Evolutionary conservation across 2,329 filamentous ascomycete species (phyloP).

Genomic region (Hyphodiscus sp.): DNA sequence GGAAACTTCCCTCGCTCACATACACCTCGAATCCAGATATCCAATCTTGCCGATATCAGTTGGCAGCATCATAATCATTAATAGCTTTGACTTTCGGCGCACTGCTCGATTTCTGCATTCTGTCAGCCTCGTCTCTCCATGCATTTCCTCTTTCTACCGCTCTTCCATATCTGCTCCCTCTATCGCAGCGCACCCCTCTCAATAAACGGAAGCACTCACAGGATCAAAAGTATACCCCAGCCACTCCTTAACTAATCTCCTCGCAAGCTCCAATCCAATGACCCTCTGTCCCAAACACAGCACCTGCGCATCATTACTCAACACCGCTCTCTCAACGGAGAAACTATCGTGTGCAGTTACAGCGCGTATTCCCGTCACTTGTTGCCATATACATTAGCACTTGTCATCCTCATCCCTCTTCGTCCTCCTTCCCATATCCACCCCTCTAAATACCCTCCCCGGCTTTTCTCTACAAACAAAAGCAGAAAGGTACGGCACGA

Average conservation of each 20-base stretch:
- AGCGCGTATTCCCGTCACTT: slow-evolving; percentile 71
- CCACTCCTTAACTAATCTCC: slow-evolving; percentile 75
- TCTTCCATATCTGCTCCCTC: too few species aligned
- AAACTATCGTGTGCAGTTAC: slow-evolving; percentile 86
- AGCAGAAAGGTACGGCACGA: too few species aligned
- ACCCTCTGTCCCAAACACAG: slow-evolving; percentile 82
- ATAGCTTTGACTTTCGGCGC: slow-evolving; percentile 24
- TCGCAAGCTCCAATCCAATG: slow-evolving; percentile 72
- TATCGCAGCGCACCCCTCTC: too few species aligned
- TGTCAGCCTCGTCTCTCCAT: background rate
- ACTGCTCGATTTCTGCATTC: slow-evolving; percentile 12
- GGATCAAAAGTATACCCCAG: slow-evolving; percentile 75
- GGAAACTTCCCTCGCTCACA: too few species aligned
- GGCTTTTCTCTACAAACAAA: too few species aligned
- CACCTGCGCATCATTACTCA: slow-evolving; percentile 84
- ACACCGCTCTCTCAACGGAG: slow-evolving; percentile 70
- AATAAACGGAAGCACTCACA: slow-evolving; percentile 35
- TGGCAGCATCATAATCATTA: slow-evolving; percentile 21
- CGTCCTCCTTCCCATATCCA: too few species aligned
- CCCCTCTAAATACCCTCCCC: too few species aligned
- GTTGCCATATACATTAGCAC: too few species aligned
- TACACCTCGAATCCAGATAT: too few species aligned
- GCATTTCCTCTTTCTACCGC: background rate
- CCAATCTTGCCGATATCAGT: slow-evolving; percentile 1
- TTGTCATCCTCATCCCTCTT: too few species aligned